Conservation (phyloP, 306 rosid genomes). For the Sechiopsis laciniata region DNA sequence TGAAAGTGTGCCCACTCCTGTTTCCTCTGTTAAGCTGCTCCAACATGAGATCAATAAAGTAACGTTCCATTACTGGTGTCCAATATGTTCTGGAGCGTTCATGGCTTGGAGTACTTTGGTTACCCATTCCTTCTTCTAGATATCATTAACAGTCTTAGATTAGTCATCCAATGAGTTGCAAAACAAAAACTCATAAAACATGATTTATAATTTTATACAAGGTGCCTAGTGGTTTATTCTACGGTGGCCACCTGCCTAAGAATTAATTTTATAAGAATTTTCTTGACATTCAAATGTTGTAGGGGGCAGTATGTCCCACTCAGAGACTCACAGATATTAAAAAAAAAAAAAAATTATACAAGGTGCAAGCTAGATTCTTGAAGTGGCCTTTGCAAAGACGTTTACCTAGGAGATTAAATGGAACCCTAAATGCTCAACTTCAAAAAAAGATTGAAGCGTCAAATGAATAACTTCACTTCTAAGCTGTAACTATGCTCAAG, state of each 20-base stretch:
- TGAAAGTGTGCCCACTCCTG: slow-evolving; percentile 62
- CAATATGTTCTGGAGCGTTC: slow-evolving; percentile 69
- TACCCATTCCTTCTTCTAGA: slow-evolving; percentile 37
- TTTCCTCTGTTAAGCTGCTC: slow-evolving; percentile 64
- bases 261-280: too few relatives aligned
- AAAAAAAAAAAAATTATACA: not conserved
- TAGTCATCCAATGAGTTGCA: not conserved
- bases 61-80: slow-evolving; percentile 69
- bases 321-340: too few relatives aligned
- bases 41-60: slow-evolving; percentile 63
- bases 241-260: too few relatives aligned
- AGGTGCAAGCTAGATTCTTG: not conserved
- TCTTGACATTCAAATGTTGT: too few relatives aligned
- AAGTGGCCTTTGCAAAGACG: too few relatives aligned
- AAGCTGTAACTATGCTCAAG: not conserved
- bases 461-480: not conserved
- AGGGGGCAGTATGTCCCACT: too few relatives aligned
- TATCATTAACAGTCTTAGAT: not conserved
- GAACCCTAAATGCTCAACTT: not conserved
- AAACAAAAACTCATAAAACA: not conserved
- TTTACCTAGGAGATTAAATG: not conserved
- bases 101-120: slow-evolving; percentile 33
- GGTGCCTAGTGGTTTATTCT: not conserved
- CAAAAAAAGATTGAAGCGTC: not conserved
- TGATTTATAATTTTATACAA: not conserved